Evolutionary conservation across 2,329 filamentous ascomycete genomes (phyloP).

Genomic region (Alternaria alternata): DNA sequence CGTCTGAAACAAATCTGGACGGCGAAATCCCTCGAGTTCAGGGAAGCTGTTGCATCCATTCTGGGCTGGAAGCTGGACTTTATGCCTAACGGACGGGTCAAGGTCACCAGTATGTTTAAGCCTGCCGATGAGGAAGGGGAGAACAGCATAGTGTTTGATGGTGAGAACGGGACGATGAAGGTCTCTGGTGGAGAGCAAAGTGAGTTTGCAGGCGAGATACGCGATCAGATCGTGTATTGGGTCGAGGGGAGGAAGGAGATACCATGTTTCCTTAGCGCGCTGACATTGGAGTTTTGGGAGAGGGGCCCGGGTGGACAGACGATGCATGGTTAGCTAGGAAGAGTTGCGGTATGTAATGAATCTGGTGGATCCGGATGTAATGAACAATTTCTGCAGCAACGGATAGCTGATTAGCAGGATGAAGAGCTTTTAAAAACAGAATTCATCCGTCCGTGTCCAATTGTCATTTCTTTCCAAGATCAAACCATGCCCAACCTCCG

Average conservation of each 20-base stretch:
- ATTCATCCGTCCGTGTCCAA: neutral
- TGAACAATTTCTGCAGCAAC: neutral
- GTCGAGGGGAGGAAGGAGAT: conserved; percentile 93
- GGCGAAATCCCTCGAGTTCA: conserved; percentile 91
- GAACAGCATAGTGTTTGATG: conserved; percentile 81
- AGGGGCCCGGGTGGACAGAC: conserved; percentile 53
- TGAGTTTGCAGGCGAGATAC: conserved; percentile 84
- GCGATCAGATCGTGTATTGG: conserved; percentile 91
- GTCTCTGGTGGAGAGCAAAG: conserved; percentile 89
- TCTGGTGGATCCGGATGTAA: neutral
- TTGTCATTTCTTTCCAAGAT: neutral
- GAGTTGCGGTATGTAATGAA: neutral
- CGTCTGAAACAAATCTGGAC: conserved; percentile 94
- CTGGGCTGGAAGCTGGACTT: conserved; percentile 96
- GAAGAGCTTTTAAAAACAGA: neutral
- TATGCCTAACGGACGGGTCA: conserved; percentile 95
- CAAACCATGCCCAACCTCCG: conserved; percentile 35
- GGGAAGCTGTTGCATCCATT: conserved; percentile 90
- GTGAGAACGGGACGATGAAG: conserved; percentile 97
- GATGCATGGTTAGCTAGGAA: conserved; percentile 21
- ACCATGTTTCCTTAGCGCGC: conserved; percentile 87
- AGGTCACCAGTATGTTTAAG: conserved; percentile 86
- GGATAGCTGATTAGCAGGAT: neutral
- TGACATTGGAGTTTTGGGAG: conserved; percentile 94
- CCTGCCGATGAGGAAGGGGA: conserved; percentile 68